These are phyloP conservation scores for Apiotrichum akiyoshidainum DNA, from an alignment of 1,284 basidiomycete genomes.

Conservation along the genomic window DNA sequence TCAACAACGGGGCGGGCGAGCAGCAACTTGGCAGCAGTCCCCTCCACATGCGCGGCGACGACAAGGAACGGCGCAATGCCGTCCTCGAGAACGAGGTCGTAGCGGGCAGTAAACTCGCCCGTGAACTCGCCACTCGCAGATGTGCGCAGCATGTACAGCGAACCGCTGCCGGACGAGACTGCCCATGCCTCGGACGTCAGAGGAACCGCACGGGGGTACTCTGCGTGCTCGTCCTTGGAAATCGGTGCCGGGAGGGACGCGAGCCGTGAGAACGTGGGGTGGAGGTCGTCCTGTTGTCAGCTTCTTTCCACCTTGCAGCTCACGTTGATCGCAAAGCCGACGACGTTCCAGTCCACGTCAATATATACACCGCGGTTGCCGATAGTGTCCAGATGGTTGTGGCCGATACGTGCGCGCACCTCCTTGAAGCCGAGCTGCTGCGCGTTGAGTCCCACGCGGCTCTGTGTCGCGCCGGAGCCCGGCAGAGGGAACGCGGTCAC, in stretches of 20 bases:
- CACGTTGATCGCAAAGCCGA: slow-evolving; percentile 59
- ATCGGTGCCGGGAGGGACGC: slow-evolving; percentile 60
- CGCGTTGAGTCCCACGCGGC: slow-evolving; percentile 30
- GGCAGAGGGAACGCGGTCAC: slow-evolving; percentile 30
- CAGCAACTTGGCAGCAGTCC: slow-evolving; percentile 22
- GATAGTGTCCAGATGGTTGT: slow-evolving; percentile 69
- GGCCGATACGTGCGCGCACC: slow-evolving; percentile 74
- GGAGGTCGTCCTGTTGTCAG: slow-evolving; percentile 54
- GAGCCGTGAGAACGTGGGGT: slow-evolving; percentile 60
- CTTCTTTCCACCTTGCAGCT: slow-evolving; percentile 15
- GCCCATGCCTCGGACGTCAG: slow-evolving; percentile 58
- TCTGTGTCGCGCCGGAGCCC: slow-evolving; percentile 38
- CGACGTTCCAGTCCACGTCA: slow-evolving; percentile 64
- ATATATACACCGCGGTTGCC: slow-evolving; percentile 62
- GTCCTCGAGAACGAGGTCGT: slow-evolving; percentile 52
- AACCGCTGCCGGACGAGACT: slow-evolving; percentile 69
- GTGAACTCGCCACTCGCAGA: slow-evolving; percentile 28
- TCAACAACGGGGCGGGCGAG: slow-evolving; percentile 26
- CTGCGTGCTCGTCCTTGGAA: slow-evolving; percentile 53
- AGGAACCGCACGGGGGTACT: slow-evolving; percentile 73
- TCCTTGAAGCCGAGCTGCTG: slow-evolving; percentile 54
- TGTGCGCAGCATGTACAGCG: slow-evolving; percentile 59
- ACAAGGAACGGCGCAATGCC: slow-evolving; percentile 56
- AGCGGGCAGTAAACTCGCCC: slow-evolving; percentile 58
- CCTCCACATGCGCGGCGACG: slow-evolving; percentile 23